Conservation (phyloP, 108 stramenopile genomes). For the Pseudonitzschia delicatissima region DNA sequence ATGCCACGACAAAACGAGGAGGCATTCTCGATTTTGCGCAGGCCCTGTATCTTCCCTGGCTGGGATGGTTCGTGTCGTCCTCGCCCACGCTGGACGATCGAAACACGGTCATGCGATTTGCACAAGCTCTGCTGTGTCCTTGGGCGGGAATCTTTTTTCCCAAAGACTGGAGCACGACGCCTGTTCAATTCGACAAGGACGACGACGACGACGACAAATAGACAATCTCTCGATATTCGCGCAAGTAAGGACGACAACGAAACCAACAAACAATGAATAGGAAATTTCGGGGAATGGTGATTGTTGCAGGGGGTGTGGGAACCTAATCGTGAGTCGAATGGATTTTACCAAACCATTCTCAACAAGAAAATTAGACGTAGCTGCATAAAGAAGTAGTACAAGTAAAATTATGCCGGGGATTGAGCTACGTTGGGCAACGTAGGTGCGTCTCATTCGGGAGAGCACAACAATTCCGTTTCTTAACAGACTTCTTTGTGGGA, state of each 20-base stretch:
- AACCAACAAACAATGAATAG: background rate
- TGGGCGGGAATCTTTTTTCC: conserved; percentile 14
- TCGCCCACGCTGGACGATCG: background rate
- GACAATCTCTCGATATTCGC: background rate
- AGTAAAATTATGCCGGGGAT: no score
- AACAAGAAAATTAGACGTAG: no score
- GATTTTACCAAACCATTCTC: no score
- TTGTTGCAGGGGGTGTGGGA: no score
- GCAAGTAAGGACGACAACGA: background rate
- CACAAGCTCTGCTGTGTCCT: conserved; percentile 7
- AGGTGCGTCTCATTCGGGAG: no score
- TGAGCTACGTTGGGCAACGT: no score
- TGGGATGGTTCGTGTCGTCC: conserved; percentile 8
- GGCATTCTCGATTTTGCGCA: background rate
- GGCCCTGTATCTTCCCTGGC: conserved; percentile 13
- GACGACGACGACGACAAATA: background rate
- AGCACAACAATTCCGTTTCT: no score
- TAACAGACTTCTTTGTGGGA: no score
- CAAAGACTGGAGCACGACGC: background rate
- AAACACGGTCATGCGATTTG: background rate
- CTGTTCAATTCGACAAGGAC: background rate
- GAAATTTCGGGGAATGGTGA: background rate
- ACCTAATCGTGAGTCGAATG: no score
- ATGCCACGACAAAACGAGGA: background rate
- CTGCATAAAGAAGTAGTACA: no score